A percentile compares a stretch with the other conserved stretches of the same genome.
Conservation (phyloP, 1,284 basidiomycete genomes). For the Sparassis latifolia region DNA sequence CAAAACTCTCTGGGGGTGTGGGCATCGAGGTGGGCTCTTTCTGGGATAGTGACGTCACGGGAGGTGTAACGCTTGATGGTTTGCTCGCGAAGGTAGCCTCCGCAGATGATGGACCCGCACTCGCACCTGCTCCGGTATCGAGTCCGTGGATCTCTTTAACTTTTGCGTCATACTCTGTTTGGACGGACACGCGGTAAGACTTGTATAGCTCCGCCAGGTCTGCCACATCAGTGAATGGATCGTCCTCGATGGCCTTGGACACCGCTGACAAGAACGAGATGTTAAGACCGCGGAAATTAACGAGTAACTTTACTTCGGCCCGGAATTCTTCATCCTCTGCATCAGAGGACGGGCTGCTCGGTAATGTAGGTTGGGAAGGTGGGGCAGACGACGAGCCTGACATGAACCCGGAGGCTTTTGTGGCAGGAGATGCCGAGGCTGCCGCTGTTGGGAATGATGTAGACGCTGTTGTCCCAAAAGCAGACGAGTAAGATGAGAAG, state of each 20-base stretch:
- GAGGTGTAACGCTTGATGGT: conserved; percentile 1
- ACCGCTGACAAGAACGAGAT: conserved; percentile 62
- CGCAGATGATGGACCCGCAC: conserved; percentile 1
- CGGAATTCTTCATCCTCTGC: conserved; percentile 27
- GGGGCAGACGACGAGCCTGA: conserved; percentile 16
- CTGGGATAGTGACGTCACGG: conserved; percentile 4
- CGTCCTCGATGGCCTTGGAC: conserved; percentile 55
- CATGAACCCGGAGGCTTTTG: conserved; percentile 30
- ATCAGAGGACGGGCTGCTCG: conserved; percentile 9
- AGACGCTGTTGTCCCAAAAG: conserved; percentile 1
- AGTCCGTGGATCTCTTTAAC: conserved; percentile 11
- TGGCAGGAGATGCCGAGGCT: conserved; percentile 28
- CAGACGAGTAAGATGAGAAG: conserved; percentile 3
- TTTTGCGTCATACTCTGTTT: conserved; percentile 47
- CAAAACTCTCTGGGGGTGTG: conserved; percentile 30
- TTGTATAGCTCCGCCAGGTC: conserved; percentile 62
- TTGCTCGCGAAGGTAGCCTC: not conserved
- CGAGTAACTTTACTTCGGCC: conserved; percentile 55
- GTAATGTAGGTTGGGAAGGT: conserved; percentile 3
- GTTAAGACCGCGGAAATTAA: conserved; percentile 76
- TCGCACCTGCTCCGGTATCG: conserved; percentile 1
- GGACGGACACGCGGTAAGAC: conserved; percentile 47
- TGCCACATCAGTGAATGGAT: conserved; percentile 73
- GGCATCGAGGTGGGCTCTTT: conserved; percentile 29
- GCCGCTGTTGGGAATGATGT: conserved; percentile 13